Percentiles rank a stretch among this genome's conserved stretches.
Conservation (phyloP, 495 filamentous ascomycete genomes). For the Terfezia boudieri region DNA sequence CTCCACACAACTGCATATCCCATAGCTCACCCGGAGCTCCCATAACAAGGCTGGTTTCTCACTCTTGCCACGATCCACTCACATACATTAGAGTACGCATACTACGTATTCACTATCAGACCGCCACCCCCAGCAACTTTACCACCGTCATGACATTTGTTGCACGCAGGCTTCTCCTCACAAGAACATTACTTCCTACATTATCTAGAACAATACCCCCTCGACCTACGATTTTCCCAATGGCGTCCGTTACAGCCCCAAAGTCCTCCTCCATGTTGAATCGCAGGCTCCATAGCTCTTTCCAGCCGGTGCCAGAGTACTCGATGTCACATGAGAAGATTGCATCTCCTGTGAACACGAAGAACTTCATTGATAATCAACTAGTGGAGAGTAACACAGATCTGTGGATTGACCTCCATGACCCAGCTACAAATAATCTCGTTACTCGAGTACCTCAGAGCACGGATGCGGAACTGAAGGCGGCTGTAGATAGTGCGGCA, state of each 20-base stretch:
- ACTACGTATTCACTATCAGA: neutral
- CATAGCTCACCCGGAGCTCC: no score
- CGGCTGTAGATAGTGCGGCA: constrained; percentile 68
- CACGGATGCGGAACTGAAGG: constrained; percentile 69
- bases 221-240: neutral
- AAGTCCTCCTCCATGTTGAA: neutral
- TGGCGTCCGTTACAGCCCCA: neutral
- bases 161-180: neutral
- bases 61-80: no score
- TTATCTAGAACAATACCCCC: neutral
- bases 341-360: constrained; percentile 49
- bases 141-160: neutral
- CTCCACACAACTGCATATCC: no score
- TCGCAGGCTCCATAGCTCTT: constrained; percentile 31
- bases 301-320: constrained; percentile 35
- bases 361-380: constrained; percentile 81
- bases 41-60: no score
- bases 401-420: constrained; percentile 76
- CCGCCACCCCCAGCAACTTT: neutral
- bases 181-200: neutral
- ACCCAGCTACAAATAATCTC: constrained; percentile 93
- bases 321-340: constrained; percentile 69
- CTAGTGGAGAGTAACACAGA: constrained; percentile 54
- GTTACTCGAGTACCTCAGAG: constrained; percentile 95
- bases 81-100: no score